phyloP scores from a whole-genome alignment of 768 basidiomycete genomes.

The Lyophyllum decastes region DNA sequence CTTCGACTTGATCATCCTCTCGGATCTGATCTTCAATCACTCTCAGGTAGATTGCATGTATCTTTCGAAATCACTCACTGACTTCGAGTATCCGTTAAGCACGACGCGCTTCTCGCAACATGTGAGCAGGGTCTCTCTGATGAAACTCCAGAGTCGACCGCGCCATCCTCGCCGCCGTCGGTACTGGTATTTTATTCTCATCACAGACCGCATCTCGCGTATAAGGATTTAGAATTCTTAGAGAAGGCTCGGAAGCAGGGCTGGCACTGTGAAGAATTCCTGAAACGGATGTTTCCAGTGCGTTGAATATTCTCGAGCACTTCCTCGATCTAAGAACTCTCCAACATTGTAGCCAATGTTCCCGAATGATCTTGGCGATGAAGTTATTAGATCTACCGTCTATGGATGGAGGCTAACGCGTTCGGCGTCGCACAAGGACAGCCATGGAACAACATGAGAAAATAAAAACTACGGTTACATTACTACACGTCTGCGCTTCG shows the following conservation, averaged over 20 bases:
- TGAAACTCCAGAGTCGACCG: neutral
- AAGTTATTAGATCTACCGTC: slow-evolving; percentile 75
- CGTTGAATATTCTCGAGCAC: slow-evolving; percentile 18
- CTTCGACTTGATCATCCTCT: slow-evolving; percentile 85
- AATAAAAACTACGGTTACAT: no score
- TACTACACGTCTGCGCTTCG: no score
- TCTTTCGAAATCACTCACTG: neutral
- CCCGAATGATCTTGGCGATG: slow-evolving; percentile 81
- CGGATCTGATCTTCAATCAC: slow-evolving; percentile 94
- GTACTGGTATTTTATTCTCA: slow-evolving; percentile 89
- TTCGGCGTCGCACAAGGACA: neutral
- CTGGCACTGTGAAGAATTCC: slow-evolving; percentile 74
- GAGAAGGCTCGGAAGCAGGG: slow-evolving; percentile 56
- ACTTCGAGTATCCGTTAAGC: slow-evolving; percentile 41
- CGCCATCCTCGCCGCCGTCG: slow-evolving; percentile 19
- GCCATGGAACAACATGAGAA: neutral
- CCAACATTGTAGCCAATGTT: slow-evolving; percentile 76
- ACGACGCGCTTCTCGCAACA: slow-evolving; percentile 76
- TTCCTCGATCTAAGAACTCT: neutral
- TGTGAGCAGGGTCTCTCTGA: slow-evolving; percentile 52
- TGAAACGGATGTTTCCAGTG: slow-evolving; percentile 66
- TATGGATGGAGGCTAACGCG: slow-evolving; percentile 71
- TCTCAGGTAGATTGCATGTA: slow-evolving; percentile 61
- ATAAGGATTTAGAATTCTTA: slow-evolving; percentile 86
- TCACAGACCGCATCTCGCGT: slow-evolving; percentile 81